A percentile compares a stretch with the other conserved stretches of the same genome.
Conservation (phyloP, 2,329 filamentous ascomycete species). For the Colletotrichum salicis region DNA sequence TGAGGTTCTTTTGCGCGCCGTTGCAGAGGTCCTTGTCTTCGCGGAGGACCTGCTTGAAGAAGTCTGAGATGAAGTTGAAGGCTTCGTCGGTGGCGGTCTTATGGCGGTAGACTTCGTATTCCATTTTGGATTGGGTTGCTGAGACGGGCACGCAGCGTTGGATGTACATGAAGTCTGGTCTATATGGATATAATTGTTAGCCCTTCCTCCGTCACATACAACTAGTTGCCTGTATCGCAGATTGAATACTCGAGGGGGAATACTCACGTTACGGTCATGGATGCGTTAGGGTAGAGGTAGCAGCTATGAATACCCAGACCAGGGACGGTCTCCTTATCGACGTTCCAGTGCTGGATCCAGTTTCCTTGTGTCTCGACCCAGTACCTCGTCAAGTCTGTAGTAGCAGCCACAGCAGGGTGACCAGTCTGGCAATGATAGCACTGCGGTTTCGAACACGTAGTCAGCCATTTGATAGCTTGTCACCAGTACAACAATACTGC, state of each 20-base stretch:
- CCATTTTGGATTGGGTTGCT: constrained; percentile 54
- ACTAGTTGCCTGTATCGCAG: no score
- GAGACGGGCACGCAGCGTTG: constrained; percentile 59
- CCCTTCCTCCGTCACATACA: no score
- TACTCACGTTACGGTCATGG: constrained; percentile 53
- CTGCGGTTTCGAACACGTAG: not conserved
- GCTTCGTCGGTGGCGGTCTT: constrained; percentile 56
- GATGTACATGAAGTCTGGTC: constrained; percentile 61
- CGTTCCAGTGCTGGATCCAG: constrained; percentile 50
- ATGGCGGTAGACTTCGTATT: constrained; percentile 63
- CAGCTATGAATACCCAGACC: constrained; percentile 46
- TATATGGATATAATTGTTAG: constrained; percentile 32
- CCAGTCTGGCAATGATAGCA: constrained; percentile 60
- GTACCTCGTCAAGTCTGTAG: constrained; percentile 58
- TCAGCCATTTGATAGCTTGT: no score
- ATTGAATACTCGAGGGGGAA: no score
- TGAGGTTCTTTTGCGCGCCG: constrained; percentile 60
- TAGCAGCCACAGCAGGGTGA: constrained; percentile 55
- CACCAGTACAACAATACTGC: no score
- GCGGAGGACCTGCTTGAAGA: constrained; percentile 62
- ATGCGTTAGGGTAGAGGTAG: constrained; percentile 53
- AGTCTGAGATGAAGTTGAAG: constrained; percentile 56
- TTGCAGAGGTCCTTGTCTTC: constrained; percentile 64
- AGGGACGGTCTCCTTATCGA: constrained; percentile 45
- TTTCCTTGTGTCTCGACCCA: constrained; percentile 46